These are phyloP conservation scores for Angomonas deanei DNA, from an alignment of 208 protist genomes.

Conservation along the genomic window DNA sequence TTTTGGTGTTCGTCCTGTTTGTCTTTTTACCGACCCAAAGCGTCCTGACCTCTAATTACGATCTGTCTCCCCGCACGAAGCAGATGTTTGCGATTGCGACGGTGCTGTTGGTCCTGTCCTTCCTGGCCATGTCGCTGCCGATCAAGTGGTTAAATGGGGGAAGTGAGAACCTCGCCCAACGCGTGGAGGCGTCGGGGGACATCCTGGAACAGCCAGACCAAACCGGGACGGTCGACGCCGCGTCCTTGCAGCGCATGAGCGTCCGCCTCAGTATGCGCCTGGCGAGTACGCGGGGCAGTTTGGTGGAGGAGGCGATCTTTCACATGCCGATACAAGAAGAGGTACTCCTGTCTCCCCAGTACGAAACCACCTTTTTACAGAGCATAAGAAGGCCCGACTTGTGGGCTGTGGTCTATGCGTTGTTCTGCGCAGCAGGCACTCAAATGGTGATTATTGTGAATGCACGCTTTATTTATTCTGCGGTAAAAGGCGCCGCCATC, in stretches of 20 bases:
- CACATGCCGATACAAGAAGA: constrained; percentile 22
- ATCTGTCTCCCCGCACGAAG: constrained; percentile 21
- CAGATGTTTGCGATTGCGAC: constrained; percentile 37
- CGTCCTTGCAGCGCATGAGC: constrained; percentile 22
- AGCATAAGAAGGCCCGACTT: constrained; percentile 40
- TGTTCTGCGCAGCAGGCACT: constrained; percentile 52
- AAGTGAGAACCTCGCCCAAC: constrained; percentile 16
- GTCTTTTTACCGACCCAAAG: constrained; percentile 65
- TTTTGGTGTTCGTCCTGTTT: constrained; percentile 45
- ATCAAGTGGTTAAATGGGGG: constrained; percentile 38
- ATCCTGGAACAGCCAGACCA: constrained; percentile 1
- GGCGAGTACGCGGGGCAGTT: constrained; percentile 22
- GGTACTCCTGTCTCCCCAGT: constrained; percentile 64
- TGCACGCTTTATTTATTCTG: constrained; percentile 67
- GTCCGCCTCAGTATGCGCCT: constrained; percentile 14
- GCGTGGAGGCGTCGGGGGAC: not conserved
- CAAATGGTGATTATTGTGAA: constrained; percentile 68
- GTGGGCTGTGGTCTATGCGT: constrained; percentile 49
- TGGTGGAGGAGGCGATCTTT: constrained; percentile 29
- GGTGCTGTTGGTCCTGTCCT: constrained; percentile 20
- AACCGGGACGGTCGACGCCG: not conserved
- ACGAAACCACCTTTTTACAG: constrained; percentile 50
- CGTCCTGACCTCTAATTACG: constrained; percentile 28
- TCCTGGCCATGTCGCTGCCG: constrained; percentile 49
- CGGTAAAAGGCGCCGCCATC: constrained; percentile 28